phyloP scores from a whole-genome alignment of 2,329 filamentous ascomycete genomes.

The Ilyonectria sp. region DNA sequence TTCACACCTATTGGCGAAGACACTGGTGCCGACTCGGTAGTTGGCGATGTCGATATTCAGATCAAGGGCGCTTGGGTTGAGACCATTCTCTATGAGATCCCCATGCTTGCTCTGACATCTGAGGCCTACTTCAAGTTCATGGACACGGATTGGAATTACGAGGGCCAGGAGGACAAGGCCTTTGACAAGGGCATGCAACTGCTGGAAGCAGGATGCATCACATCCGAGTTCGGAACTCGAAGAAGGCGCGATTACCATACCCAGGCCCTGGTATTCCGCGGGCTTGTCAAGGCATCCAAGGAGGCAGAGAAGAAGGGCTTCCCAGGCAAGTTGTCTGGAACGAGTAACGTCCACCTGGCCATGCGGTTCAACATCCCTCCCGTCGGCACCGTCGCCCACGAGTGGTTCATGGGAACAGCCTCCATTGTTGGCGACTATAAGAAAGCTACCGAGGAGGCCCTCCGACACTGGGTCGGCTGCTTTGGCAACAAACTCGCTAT shows the following conservation, averaged over 20 bases:
- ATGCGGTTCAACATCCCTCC: conserved; percentile 91
- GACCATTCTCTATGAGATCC: conserved; percentile 98
- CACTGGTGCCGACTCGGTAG: conserved; percentile 73
- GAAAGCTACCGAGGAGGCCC: conserved; percentile 84
- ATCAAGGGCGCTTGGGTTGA: conserved; percentile 91
- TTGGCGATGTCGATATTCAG: conserved; percentile 83
- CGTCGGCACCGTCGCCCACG: conserved; percentile 91
- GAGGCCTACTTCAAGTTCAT: conserved; percentile 99
- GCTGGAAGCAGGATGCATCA: conserved; percentile 85
- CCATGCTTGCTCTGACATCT: conserved; percentile 89
- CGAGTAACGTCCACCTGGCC: conserved; percentile 96
- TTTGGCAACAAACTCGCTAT: conserved; percentile 91
- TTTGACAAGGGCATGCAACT: conserved; percentile 84
- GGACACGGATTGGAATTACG: conserved; percentile 92
- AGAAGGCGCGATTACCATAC: conserved; percentile 94
- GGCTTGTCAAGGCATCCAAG: conserved; percentile 83
- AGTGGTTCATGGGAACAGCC: conserved; percentile 99
- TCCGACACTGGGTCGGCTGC: conserved; percentile 91
- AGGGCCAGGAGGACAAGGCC: conserved; percentile 88
- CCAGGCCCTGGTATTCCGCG: conserved; percentile 91
- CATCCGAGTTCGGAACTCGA: conserved; percentile 95
- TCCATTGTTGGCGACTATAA: conserved; percentile 91
- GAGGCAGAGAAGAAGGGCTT: conserved; percentile 77
- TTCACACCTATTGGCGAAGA: conserved; percentile 73
- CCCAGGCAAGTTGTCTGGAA: conserved; percentile 84